Evolutionary conservation across 2,329 filamentous ascomycete genomes (phyloP), one percentile per base, ranked within the genome.

Genomic region (Leptosphaerulina australis): DNA sequence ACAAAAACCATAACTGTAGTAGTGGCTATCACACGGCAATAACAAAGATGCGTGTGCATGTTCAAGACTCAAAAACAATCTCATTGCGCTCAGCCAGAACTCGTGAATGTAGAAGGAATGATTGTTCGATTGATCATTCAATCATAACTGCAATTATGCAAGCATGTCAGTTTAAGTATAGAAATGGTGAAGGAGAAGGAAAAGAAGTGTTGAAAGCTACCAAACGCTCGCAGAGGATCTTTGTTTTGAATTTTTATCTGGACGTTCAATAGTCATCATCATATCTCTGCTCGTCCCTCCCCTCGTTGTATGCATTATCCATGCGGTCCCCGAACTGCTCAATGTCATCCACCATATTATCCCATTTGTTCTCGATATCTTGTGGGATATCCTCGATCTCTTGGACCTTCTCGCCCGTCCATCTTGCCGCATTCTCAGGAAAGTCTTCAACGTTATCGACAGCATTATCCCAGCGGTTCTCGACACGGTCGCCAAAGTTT

Each of bases 381-480:
- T 65, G 45, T 3, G 60, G 59, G 10, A 65, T 59, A 26, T 66
- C 61, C 34, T 66, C 62, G 0, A 66, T 49, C 6, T 36, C 61
- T 28, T 64, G 62, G 11, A 66, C 62, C 34, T 66, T 62, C 34
- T 63, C 53, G 8, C 62, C 62, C 0, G 58, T 58, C 62, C 62
- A 66, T 1, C 43, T 40, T 1, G 62, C 62, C 4, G 62, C 61
- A 17, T 66, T 48, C 15, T 64, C 62, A 0, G 62, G 62, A 40
- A 66, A 63, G 12, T 66, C 38, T n/a, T 66, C 62, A 2, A 66
- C 55, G 5, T 63, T 38, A n/a, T 64, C 22, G 14, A 64, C 59
- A 3, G 47, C 44, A 18, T 62, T 50, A 25, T 64, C 62, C 38
- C 43, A 61, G 18, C 47, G 48, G 21, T 65, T 50, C 35, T 62